Conservation (phyloP, 2,329 filamentous ascomycete species). For the Bipolaris cookei region DNA sequence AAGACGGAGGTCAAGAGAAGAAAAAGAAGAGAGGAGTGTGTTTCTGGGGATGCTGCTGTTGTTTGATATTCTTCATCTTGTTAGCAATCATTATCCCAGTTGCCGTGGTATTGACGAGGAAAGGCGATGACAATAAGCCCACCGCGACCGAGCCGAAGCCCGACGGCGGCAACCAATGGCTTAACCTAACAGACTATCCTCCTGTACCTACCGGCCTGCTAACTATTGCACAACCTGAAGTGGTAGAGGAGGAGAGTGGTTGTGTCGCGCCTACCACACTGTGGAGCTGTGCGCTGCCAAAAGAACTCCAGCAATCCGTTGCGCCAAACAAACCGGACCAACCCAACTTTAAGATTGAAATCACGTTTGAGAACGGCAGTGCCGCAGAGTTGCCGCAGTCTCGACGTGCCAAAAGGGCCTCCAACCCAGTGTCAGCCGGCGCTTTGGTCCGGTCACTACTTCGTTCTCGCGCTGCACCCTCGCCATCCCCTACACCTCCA, state of each 20-base stretch:
- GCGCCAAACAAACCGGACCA: constrained; percentile 69
- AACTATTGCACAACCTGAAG: constrained; percentile 76
- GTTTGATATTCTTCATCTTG: constrained; percentile 43
- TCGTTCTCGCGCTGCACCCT: constrained; percentile 37
- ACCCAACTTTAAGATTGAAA: constrained; percentile 81
- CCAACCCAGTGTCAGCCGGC: constrained; percentile 58
- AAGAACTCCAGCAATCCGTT: constrained; percentile 72
- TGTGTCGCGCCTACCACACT: constrained; percentile 76
- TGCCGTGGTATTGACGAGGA: constrained; percentile 42
- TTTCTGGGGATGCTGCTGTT: constrained; percentile 47
- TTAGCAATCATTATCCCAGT: constrained; percentile 51
- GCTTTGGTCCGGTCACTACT: constrained; percentile 45
- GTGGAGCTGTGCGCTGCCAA: constrained; percentile 87
- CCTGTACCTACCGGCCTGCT: constrained; percentile 84
- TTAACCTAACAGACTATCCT: constrained; percentile 86
- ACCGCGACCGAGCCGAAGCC: constrained; percentile 24
- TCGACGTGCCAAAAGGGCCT: constrained; percentile 60
- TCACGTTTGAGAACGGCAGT: constrained; percentile 65
- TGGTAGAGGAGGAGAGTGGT: constrained; percentile 65
- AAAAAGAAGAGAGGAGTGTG: constrained; percentile 42
- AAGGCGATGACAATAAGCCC: constrained; percentile 48
- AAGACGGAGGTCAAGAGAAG: constrained; percentile 35
- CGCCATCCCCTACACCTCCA: constrained; percentile 64
- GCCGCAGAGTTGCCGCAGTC: constrained; percentile 24
- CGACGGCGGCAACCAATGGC: constrained; percentile 59